Evolutionary conservation across 495 filamentous ascomycete genomes (phyloP), one percentile per base, ranked within the genome.

Genomic region (Platismatia glauca): DNA sequence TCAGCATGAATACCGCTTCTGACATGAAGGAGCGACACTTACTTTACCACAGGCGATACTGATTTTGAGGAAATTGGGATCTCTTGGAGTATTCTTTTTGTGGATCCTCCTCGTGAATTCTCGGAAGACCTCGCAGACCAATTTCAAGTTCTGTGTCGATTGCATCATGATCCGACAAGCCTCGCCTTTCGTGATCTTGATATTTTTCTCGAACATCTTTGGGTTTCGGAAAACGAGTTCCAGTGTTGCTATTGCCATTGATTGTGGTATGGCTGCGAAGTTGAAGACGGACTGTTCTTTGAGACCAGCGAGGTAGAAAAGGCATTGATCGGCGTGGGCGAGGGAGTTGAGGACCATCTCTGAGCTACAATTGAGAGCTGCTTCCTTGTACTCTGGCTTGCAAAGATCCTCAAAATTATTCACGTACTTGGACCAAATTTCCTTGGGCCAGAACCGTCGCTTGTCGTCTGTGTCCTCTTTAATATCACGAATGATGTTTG

Each of bases 241-340:
- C 46, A 97, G 73, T 1, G 93, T 97, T 4, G 94, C 93, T 74
- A 98, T 97, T 34, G 95, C 94, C 94, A 98, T 98, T 64, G 86
- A 78, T 75, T 98, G 94, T n/a, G 94, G 94, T 68, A 98, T 98
- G 50, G 95, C 93, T 50, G 90, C 90, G 72, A 98, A 98, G 79
- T 98, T 97, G 87, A 98, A 98, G n/a, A 96, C 91, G 72, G 89
- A 94, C 77, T 97, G 94, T 73, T 98, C 94, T 62, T 88, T 89
- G 52, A 97, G 81, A 27, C 91, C 95, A 29, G 95, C 95, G 76
- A 98, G 89, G 78, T 98, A 98, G 78, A 91, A 97, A 12, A 98
- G 77, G 74, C 92, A 97, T 68, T 97, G 90, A 65, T 95, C 90
- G 35, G 85, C 90, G 66, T 96, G 91, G 71, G 84, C 81, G 55